Percentiles rank a stretch among this genome's conserved stretches.
These are phyloP conservation scores for Fraxinus quadrangulata DNA, from an alignment of 257 asterid genomes.

Conservation along the genomic window DNA sequence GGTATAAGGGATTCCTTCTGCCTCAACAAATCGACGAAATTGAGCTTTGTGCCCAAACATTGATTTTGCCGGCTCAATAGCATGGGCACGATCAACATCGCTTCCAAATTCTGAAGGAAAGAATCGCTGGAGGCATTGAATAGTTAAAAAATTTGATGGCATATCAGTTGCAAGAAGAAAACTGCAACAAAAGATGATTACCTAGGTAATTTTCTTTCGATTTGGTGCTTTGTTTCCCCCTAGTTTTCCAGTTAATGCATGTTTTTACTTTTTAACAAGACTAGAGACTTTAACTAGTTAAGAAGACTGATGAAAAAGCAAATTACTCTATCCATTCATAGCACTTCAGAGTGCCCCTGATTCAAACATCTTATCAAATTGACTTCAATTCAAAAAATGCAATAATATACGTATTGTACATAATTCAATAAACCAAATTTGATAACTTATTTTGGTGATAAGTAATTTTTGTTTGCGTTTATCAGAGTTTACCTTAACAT, in stretches of 20 bases:
- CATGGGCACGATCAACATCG: slow-evolving; percentile 53
- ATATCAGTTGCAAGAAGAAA: neutral
- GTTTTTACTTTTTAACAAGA: neutral
- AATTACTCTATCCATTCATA: neutral
- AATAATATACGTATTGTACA: neutral
- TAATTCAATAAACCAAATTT: neutral
- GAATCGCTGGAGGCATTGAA: slow-evolving; percentile 41
- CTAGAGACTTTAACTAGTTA: no score
- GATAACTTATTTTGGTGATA: neutral
- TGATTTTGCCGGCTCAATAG: slow-evolving; percentile 54
- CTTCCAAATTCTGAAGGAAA: slow-evolving; percentile 61
- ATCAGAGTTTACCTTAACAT: slow-evolving; percentile 41
- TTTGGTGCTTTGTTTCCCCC: neutral
- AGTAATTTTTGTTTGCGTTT: slow-evolving; percentile 5
- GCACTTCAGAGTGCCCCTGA: neutral
- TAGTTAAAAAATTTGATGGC: neutral
- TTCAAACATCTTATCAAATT: neutral
- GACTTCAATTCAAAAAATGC: neutral
- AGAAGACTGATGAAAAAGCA: no score
- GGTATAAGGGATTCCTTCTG: slow-evolving; percentile 55
- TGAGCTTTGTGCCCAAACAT: slow-evolving; percentile 39
- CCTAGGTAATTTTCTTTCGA: neutral
- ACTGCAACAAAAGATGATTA: no score
- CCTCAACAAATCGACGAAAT: slow-evolving; percentile 53
- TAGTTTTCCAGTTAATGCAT: neutral